Evolutionary conservation across 768 basidiomycete genomes (phyloP).

Genomic region (Tylopilus sp.): DNA sequence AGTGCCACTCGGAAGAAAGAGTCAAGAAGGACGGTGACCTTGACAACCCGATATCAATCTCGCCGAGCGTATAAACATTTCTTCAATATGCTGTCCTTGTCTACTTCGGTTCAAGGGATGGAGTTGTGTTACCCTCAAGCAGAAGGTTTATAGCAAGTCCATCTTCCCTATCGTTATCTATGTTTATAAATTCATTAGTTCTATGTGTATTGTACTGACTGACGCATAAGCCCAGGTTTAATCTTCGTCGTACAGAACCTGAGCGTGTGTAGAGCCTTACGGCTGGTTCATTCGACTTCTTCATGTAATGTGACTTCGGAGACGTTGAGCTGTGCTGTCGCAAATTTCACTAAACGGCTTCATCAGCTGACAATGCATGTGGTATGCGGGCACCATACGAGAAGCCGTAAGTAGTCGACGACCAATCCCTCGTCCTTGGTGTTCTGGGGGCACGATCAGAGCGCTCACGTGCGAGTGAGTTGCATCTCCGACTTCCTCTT

Average conservation of each 20-base stretch:
- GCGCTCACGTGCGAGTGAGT: conserved; percentile 4
- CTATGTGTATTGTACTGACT: not conserved
- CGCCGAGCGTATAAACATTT: not conserved
- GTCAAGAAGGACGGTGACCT: not conserved
- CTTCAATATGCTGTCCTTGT: not conserved
- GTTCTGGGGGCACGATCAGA: conserved; percentile 4
- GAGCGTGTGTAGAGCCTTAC: conserved; percentile 6
- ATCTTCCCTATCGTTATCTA: conserved; percentile 4
- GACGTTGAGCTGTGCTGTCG: not conserved
- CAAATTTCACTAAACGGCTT: not conserved
- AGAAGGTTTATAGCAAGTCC: conserved; percentile 1
- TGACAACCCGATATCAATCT: not conserved
- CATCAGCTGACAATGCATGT: not conserved
- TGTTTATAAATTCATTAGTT: not conserved
- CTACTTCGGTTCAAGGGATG: not conserved
- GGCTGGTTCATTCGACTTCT: conserved; percentile 10
- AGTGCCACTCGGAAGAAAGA: conserved; percentile 14
- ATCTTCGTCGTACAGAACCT: conserved; percentile 1
- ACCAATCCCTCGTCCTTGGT: conserved; percentile 9
- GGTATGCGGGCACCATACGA: not conserved
- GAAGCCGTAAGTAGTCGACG: conserved; percentile 1
- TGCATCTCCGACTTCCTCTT: conserved; percentile 1
- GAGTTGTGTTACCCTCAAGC: not conserved
- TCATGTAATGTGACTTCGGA: conserved; percentile 6
- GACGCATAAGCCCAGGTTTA: conserved; percentile 4